These are phyloP conservation scores for Pharnaceum exiguum DNA, from an alignment of 148 eudicot species.

Conservation along the genomic window DNA sequence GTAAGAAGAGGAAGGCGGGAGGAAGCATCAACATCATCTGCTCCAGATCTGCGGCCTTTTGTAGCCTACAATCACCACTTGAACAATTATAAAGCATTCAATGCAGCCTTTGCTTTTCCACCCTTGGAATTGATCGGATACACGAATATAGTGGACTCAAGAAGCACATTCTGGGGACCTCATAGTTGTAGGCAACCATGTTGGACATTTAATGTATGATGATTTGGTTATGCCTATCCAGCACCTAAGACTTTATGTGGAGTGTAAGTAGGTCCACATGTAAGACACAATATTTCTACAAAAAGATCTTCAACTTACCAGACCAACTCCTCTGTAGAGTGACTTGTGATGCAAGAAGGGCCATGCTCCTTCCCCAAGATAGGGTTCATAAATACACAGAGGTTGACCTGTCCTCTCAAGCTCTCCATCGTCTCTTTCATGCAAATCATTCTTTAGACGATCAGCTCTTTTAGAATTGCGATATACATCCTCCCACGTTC, in stretches of 20 bases:
- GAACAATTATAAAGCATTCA: neutral
- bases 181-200: constrained; percentile 1
- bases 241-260: no score
- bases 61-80: constrained; percentile 43
- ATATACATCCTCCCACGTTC: constrained; percentile 86
- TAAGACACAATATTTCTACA: neutral
- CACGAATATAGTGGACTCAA: no score
- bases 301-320: constrained; percentile 41
- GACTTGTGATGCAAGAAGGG: constrained; percentile 77
- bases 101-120: no score
- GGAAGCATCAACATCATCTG: constrained; percentile 83
- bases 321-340: constrained; percentile 84
- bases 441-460: constrained; percentile 61
- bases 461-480: constrained; percentile 70
- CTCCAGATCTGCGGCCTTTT: constrained; percentile 67
- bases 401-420: constrained; percentile 98
- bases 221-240: no score
- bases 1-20: constrained; percentile 79
- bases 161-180: no score
- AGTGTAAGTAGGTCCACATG: no score
- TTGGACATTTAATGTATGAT: neutral
- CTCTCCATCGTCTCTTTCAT: constrained; percentile 92
- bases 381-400: constrained; percentile 85
- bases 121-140: no score
- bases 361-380: constrained; percentile 86